Evolutionary conservation across 352 stramenopile species (phyloP), one percentile per base, ranked within the genome.

Genomic region (Phytophthora cactorum): DNA sequence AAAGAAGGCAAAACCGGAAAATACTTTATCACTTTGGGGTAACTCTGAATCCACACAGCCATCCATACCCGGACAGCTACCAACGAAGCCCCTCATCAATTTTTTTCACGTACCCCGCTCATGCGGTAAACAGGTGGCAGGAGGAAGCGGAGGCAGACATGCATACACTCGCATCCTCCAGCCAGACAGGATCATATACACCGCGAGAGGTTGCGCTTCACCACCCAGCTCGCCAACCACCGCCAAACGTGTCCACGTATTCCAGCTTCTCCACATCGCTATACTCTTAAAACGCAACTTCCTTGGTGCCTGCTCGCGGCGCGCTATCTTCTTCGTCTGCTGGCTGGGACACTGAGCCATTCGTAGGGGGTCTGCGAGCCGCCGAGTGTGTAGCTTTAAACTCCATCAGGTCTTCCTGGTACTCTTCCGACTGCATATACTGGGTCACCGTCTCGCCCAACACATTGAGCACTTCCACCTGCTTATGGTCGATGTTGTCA

Each of bases 351-450:
- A 46, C 11, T 11, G 58, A 36, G 14, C 51, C 59, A 56, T 54
- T 63, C 41, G 61, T 72, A n/a, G 63, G 72, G 11, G 61, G 58
- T 65, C 34, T 72, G 29, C 68, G 68, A 44, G 46, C 57, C 8
- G 56, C 59, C 28, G 53, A 49, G 17, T 80, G 68, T 52, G 76
- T 60, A 28, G 82, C 66, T 63, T 90, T 90, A 68, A 91, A 92
- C 58, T 89, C 76, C 12, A 74, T 68, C 28, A 93, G 70, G 38
- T 96, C 88, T 58, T 91, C 84, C 39, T 88, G 78, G 59, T 93
- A 96, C 27, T 91, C 86, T 14, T 81, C 75, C 36, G 85, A 94
- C 49, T 88, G 86, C 89, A 96, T 96, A 80, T 96, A 96, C 70
- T 93, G 83, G 32, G 89, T 95, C 52, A 90, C 87, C 1, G 89